Conservation (phyloP, 148 eudicot species). For the Oxyria digyna region DNA sequence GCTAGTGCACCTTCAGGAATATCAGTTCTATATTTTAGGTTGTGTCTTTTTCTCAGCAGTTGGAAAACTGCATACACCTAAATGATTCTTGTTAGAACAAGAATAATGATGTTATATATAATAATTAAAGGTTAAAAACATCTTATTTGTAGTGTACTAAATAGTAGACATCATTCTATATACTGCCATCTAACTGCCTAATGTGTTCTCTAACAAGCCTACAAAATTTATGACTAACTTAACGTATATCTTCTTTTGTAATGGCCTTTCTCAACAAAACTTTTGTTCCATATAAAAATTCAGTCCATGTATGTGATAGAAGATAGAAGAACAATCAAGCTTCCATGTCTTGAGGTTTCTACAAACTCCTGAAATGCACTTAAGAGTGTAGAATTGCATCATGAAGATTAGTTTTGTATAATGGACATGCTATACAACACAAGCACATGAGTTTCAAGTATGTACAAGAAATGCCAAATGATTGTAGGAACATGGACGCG, state of each 20-base stretch:
- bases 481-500: neutral
- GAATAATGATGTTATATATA: too few species aligned
- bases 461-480: neutral
- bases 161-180: neutral
- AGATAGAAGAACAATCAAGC: slow-evolving; percentile 50
- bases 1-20: neutral
- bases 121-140: neutral
- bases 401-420: slow-evolving; percentile 65
- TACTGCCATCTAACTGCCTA: neutral
- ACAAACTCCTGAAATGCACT: slow-evolving; percentile 44
- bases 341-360: slow-evolving; percentile 61
- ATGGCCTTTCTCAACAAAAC: slow-evolving; percentile 35
- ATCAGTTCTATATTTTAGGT: too few species aligned
- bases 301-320: slow-evolving; percentile 78
- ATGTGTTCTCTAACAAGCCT: neutral
- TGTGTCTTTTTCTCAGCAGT: too few species aligned
- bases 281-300: slow-evolving; percentile 69
- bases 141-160: neutral
- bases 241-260: neutral
- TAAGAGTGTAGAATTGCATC: slow-evolving; percentile 54
- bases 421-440: neutral
- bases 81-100: too few species aligned
- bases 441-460: neutral
- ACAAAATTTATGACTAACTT: neutral
- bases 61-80: too few species aligned